A percentile compares a stretch with the other conserved stretches of the same genome.
phyloP scores from a whole-genome alignment of 2,329 filamentous ascomycete species.

The Cladophialophora carrionii region DNA sequence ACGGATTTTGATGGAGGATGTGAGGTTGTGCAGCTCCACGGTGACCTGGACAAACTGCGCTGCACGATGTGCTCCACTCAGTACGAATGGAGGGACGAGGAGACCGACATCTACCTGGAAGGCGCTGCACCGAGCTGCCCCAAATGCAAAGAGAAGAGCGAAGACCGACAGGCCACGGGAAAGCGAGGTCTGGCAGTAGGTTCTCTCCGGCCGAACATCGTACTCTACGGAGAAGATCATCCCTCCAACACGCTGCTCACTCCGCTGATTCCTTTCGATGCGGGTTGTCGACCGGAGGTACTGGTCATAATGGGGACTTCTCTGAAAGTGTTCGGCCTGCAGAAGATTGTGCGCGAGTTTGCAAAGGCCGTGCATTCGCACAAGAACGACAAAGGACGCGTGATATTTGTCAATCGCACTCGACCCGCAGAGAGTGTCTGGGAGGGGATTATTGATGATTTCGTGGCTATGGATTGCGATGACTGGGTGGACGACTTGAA shows the following conservation, averaged over 20 bases:
- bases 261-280: slow-evolving; percentile 68
- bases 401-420: slow-evolving; percentile 73
- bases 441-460: slow-evolving; percentile 74
- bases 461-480: slow-evolving; percentile 75
- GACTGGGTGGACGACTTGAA: slow-evolving; percentile 70
- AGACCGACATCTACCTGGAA: slow-evolving; percentile 52
- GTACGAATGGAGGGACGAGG: slow-evolving; percentile 54
- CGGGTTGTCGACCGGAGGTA: slow-evolving; percentile 66
- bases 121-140: slow-evolving; percentile 70
- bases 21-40: slow-evolving; percentile 67
- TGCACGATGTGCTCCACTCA: slow-evolving; percentile 53
- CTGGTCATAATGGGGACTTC: slow-evolving; percentile 73
- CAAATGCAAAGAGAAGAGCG: slow-evolving; percentile 65
- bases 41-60: slow-evolving; percentile 66
- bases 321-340: slow-evolving; percentile 70
- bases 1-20: slow-evolving; percentile 45
- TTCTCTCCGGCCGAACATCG: slow-evolving; percentile 71
- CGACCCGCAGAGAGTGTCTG: slow-evolving; percentile 72
- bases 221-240: slow-evolving; percentile 74
- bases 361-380: slow-evolving; percentile 68
- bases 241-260: slow-evolving; percentile 70
- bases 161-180: slow-evolving; percentile 65
- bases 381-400: slow-evolving; percentile 62
- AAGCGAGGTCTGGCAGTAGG: slow-evolving; percentile 70
- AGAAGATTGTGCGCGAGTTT: slow-evolving; percentile 71